These are phyloP conservation scores for Pythium aristosporum DNA, from an alignment of 352 stramenopile species.

Conservation along the genomic window DNA sequence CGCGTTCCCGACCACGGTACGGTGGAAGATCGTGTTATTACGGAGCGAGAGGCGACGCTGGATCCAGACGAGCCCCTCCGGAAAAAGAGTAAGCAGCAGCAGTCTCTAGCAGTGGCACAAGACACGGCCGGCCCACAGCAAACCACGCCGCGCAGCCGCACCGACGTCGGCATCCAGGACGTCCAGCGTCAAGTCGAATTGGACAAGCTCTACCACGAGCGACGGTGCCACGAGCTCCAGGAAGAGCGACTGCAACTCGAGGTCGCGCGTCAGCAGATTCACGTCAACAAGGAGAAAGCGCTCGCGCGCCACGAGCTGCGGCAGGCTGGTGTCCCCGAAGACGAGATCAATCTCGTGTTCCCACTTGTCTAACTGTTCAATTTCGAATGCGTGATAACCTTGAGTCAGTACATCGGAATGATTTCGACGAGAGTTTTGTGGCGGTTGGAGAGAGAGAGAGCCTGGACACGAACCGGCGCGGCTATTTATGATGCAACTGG, in stretches of 20 bases:
- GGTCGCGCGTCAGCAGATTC: constrained; percentile 11
- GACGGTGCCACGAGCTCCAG: constrained; percentile 1
- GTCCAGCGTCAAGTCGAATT: constrained; percentile 1
- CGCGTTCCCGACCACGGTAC: not conserved
- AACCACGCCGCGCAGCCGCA: no score
- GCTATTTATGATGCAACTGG: not conserved
- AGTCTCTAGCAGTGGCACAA: not conserved
- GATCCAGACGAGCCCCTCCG: not conserved
- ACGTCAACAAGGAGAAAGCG: constrained; percentile 18
- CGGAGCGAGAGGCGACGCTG: not conserved
- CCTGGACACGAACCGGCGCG: not conserved
- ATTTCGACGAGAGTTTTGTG: no score
- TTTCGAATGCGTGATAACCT: not conserved
- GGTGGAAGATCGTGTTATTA: not conserved
- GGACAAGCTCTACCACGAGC: constrained; percentile 5
- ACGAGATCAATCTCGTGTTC: constrained; percentile 18
- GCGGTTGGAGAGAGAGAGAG: no score
- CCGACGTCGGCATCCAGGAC: not conserved
- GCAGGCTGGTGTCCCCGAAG: constrained; percentile 19
- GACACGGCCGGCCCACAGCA: not conserved
- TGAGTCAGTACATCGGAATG: constrained; percentile 1
- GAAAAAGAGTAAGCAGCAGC: not conserved
- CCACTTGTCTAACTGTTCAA: not conserved
- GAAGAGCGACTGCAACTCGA: constrained; percentile 7
- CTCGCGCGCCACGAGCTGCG: constrained; percentile 17